Base-by-base conservation (phyloP, 140 eudicot genomes). In the Bidens hawaiensis region DNA sequence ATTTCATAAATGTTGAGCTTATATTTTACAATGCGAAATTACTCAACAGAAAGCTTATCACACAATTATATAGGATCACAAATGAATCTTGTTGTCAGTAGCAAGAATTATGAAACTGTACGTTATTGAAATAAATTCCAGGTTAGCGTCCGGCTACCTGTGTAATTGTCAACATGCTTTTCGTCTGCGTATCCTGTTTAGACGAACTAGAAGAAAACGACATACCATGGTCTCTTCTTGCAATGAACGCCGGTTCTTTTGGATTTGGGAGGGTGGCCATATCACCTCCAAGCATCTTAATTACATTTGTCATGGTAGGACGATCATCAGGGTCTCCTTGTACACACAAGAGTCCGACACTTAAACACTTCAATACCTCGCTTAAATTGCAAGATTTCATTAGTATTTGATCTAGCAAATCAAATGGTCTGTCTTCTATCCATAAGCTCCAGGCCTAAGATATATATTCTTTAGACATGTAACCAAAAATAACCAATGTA, bases 261-360 rank as follows among this genome's bases (percentile, higher is more conserved):
- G 83, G 85, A 51, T 11, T 27, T 23, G 85, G 85, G 9, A 81
- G 79, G 28, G 61, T 70, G 48, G 55, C 60, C 6, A 53, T 62
- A 69, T 81, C 85, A 52, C 69, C 74, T 33, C 81, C 70, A 16
- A 85, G 75, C 94, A 85, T 85, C 8, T 50, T 47, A 40, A 79
- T 73, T 8, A 76, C 85, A 55, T 57, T 68, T 2, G 67, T 51
- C 83, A 85, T 85, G 47, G 75, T 54, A 36, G 94, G 94, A 21
- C 86, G 85, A 64, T 85, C 88, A 66, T 6, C 21, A 6, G 94
- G 88, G 60, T 81, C 83, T 42, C 76, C 94, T 70, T 84, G 94
- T 61, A 85, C 77, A 47, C 94, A 85, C 75, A 85, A 58, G 6
- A 85, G 80, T 60, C 81, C 88, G 17, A 84, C 34, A 12, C 30